These are phyloP conservation scores for Arachis monticola DNA, from an alignment of 331 rosid genomes.

Conservation along the genomic window DNA sequence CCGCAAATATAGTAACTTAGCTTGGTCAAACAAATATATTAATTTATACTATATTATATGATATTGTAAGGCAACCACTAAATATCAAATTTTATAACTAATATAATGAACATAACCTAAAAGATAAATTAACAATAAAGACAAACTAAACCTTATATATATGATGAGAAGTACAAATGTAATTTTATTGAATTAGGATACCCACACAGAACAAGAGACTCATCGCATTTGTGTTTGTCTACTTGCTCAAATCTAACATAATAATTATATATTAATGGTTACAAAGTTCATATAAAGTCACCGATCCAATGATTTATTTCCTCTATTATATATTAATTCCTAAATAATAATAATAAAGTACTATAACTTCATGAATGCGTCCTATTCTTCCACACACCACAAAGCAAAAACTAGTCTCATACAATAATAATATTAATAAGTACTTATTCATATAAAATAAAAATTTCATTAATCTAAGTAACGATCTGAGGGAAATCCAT, in stretches of 20 bases:
- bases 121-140: conserved; percentile 2
- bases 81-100: neutral
- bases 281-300: neutral
- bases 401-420: neutral
- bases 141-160: neutral
- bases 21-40: too few species aligned
- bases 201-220: conserved; percentile 37
- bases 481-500: conserved; percentile 50
- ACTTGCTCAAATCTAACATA: conserved; percentile 41
- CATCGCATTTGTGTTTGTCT: conserved; percentile 40
- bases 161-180: neutral
- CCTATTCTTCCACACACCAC: neutral
- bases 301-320: conserved; percentile 5
- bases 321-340: neutral
- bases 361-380: neutral
- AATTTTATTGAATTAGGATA: conserved; percentile 30
- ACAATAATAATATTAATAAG: neutral
- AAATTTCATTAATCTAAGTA: conserved; percentile 23
- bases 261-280: neutral
- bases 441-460: neutral
- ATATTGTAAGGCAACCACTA: neutral
- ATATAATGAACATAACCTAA: neutral
- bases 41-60: too few species aligned
- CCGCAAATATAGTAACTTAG: neutral
- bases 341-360: neutral